Evolutionary conservation across 176 grass and related monocot species (phyloP).

Genomic region (Cymbopogon citratus): DNA sequence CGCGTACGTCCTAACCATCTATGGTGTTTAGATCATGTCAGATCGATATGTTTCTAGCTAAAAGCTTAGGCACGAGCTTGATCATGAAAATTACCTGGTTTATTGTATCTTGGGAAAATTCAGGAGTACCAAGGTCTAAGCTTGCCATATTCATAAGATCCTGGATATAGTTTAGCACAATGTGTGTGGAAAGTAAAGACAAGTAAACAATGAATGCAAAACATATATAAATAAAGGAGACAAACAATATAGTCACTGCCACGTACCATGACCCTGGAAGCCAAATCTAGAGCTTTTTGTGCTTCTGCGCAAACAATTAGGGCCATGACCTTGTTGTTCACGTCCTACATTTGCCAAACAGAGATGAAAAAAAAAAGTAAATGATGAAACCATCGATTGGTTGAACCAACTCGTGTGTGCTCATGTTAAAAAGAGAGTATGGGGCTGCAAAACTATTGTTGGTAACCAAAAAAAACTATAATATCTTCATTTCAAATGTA

Average conservation of each 20-base stretch:
- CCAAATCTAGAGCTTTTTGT: neutral
- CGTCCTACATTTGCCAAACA: neutral
- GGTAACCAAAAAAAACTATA: neutral
- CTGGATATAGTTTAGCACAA: neutral
- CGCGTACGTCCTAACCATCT: neutral
- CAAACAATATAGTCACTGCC: neutral
- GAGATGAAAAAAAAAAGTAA: neutral
- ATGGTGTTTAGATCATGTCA: neutral
- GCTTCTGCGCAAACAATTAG: neutral
- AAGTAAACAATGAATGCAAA: neutral
- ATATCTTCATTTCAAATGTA: neutral
- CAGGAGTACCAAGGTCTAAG: neutral
- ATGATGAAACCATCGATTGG: neutral
- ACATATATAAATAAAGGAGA: neutral
- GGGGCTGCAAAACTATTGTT: neutral
- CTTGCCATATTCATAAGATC: neutral
- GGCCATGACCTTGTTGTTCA: neutral
- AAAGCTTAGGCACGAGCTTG: neutral
- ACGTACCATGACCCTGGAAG: neutral
- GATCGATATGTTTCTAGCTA: neutral
- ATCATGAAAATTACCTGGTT: neutral
- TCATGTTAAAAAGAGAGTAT: neutral
- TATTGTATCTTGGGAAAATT: neutral
- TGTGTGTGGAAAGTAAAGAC: neutral
- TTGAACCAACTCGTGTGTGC: neutral